Base-by-base conservation (phyloP, 2,329 filamentous ascomycete genomes). In the Aurifilum marmelostoma region DNA sequence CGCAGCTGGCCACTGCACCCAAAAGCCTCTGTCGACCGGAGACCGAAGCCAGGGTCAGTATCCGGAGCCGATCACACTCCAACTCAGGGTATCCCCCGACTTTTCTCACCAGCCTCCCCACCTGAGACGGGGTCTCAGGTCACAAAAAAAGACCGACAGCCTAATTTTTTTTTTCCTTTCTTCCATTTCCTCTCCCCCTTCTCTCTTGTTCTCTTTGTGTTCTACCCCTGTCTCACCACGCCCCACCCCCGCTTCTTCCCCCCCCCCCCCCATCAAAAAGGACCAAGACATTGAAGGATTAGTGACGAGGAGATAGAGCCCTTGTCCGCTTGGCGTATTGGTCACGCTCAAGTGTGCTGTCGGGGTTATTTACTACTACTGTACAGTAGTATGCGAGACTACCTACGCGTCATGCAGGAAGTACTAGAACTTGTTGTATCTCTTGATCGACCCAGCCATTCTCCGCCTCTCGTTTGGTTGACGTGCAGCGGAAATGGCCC, bases 401-500 rank as follows among this genome's bases (percentile, higher is more conserved):
- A 47, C 41, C 41, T 24, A 39, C 32, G 21, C 58, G n/a, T n/a
- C 18, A 8, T 59, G 32, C 56, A 59, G 54, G 54, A 37, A n/a
- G 11, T n/a, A 24, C 59, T 43, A 16, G 9, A 47, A 7, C 18
- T 18, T 21, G 8, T 34, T 34, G 34, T 34, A 34, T 34, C 34
- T 34, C 34, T 29, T 54, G n/a, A 12, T n/a, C 59, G 2, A 61
- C 37, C 5, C 18, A 61, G 34, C 59, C 34, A 61, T 12, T 21
- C 59, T 29, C 37, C 34, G 34, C 34, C 18, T 14, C 37, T 43
- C n/a, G 37, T 37, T 43, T 62, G 21, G 59, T 27, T 62, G 37
- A 43, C 59, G 59, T 62, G 37, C 59, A 62, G 59, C 59, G 37
- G 59, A 43, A 2, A 18, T 29, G 43, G 9, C 37, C 37, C n/a